Percentiles rank a stretch among this genome's conserved stretches.
phyloP scores from a whole-genome alignment of 805 yeast genomes.

The Nakazawaea wyomingensis region DNA sequence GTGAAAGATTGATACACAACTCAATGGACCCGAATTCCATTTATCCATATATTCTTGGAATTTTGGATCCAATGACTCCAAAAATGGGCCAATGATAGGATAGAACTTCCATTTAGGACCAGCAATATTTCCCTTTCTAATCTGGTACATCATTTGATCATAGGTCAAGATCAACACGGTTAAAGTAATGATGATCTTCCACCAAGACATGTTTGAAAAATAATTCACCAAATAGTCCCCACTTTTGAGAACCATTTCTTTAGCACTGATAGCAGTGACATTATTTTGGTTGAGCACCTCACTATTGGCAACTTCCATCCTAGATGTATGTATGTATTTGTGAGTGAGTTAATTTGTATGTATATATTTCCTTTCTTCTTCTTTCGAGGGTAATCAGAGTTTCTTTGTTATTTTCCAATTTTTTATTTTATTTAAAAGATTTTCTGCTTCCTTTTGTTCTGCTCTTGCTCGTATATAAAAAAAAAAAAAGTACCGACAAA shows the following conservation, averaged over 20 bases:
- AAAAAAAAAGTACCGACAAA: too few species aligned
- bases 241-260: background rate
- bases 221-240: constrained; percentile 11
- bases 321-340: background rate
- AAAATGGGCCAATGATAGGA: constrained; percentile 95
- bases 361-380: too few species aligned
- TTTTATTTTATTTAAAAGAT: too few species aligned
- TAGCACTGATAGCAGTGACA: background rate
- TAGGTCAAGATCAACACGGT: constrained; percentile 47
- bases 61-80: constrained; percentile 92
- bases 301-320: constrained; percentile 18
- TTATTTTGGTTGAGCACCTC: constrained; percentile 11
- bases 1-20: constrained; percentile 97
- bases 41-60: constrained; percentile 89
- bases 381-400: too few species aligned
- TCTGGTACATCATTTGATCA: constrained; percentile 76
- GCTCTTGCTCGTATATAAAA: too few species aligned
- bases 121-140: constrained; percentile 80
- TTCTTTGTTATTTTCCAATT: too few species aligned
- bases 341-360: background rate
- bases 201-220: constrained; percentile 38
- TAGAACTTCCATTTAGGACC: constrained; percentile 86
- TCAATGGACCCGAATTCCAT: constrained; percentile 91
- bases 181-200: constrained; percentile 43
- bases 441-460: too few species aligned